These are phyloP conservation scores for Aspergillus puulaauensis DNA, from an alignment of 2,329 filamentous ascomycete genomes.

Conservation along the genomic window DNA sequence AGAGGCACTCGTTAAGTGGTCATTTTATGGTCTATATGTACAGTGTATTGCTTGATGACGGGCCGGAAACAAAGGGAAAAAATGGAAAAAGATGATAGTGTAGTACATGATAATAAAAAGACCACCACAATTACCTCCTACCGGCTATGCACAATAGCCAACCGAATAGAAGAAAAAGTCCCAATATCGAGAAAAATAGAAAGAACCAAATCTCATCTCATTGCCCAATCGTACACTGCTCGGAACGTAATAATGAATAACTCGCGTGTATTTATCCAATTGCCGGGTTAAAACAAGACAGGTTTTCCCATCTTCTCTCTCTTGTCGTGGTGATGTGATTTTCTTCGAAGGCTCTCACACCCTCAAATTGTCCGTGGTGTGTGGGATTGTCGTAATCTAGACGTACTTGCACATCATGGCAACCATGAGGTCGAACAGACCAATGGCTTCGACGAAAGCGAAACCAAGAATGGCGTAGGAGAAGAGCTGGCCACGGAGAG, in stretches of 20 bases:
- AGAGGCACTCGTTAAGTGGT: conserved; percentile 21
- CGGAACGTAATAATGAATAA: not conserved
- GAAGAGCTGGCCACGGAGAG: conserved; percentile 93
- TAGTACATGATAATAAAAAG: conserved; percentile 33
- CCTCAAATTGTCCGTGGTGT: not conserved
- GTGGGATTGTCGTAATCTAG: conserved; percentile 25
- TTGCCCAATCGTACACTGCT: not conserved
- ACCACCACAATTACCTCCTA: conserved; percentile 25
- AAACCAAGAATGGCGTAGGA: conserved; percentile 94
- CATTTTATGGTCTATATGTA: conserved; percentile 32
- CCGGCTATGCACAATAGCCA: not conserved
- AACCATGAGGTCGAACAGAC: conserved; percentile 86
- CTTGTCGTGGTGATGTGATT: conserved; percentile 1
- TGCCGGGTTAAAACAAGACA: not conserved
- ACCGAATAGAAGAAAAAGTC: conserved; percentile 5
- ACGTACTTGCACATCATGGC: conserved; percentile 91
- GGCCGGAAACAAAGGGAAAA: conserved; percentile 15
- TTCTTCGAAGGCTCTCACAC: not conserved
- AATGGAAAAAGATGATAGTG: conserved; percentile 18
- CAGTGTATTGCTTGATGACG: conserved; percentile 28
- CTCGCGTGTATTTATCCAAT: not conserved
- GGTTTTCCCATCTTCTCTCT: not conserved
- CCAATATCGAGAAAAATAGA: conserved; percentile 2
- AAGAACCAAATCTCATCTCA: conserved; percentile 1
- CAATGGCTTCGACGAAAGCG: conserved; percentile 82